phyloP scores from a whole-genome alignment of 2,329 filamentous ascomycete species.

The Fusarium transvaalense region DNA sequence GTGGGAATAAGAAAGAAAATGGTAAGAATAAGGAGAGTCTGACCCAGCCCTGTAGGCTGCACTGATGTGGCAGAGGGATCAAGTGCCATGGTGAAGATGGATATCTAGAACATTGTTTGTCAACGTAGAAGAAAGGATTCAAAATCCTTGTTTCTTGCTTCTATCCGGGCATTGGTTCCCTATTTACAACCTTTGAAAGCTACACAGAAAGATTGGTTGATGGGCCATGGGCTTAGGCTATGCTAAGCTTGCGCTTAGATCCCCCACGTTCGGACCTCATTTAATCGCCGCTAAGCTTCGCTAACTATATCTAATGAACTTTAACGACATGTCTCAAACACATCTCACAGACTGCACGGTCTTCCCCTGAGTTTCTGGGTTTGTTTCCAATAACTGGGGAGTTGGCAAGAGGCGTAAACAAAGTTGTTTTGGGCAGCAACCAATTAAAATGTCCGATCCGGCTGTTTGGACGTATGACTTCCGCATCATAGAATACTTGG shows the following conservation, averaged over 20 bases:
- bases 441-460: too few species aligned
- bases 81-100: constrained; percentile 9
- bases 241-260: neutral
- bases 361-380: neutral
- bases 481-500: neutral
- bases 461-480: neutral
- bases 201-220: neutral
- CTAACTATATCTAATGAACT: neutral
- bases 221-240: neutral
- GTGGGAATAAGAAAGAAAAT: constrained; percentile 17
- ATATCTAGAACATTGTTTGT: neutral
- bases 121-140: neutral
- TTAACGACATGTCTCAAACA: neutral
- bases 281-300: neutral
- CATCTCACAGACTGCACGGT: neutral
- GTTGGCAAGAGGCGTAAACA: neutral
- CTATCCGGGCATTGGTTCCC: neutral
- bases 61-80: constrained; percentile 15
- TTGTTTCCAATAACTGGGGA: neutral
- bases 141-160: neutral
- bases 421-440: too few species aligned
- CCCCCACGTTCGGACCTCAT: neutral
- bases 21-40: constrained; percentile 1
- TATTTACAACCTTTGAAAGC: neutral
- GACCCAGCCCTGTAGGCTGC: constrained; percentile 19